phyloP scores from a whole-genome alignment of 148 eudicot species.

The Agrostemma githago region DNA sequence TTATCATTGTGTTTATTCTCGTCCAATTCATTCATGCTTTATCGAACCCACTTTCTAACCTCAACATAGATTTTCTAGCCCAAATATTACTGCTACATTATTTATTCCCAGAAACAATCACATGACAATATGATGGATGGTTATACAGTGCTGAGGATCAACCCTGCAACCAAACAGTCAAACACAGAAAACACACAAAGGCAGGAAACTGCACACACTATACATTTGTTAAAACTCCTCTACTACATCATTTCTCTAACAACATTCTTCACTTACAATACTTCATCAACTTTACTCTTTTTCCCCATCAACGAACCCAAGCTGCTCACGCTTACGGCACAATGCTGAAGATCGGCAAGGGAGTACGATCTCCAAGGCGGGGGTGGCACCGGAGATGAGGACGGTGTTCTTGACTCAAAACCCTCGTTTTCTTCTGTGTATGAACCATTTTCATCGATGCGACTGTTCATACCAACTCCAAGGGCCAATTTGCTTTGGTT shows the following conservation, averaged over 20 bases:
- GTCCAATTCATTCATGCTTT: no score
- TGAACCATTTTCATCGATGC: conserved; percentile 9
- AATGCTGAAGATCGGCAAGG: conserved; percentile 54
- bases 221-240: conserved; percentile 17
- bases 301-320: conserved; percentile 25
- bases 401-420: conserved; percentile 5
- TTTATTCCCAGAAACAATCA: background rate
- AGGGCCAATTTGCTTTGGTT: conserved; percentile 41
- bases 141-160: background rate
- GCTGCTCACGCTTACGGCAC: conserved; percentile 30
- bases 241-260: conserved; percentile 5
- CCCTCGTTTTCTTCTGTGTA: background rate
- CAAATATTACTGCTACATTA: background rate
- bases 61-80: background rate
- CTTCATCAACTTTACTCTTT: conserved; percentile 29
- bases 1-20: no score
- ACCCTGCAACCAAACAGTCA: background rate
- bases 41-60: no score
- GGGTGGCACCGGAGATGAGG: conserved; percentile 21
- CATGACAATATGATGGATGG: background rate
- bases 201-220: conserved; percentile 10
- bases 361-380: conserved; percentile 56
- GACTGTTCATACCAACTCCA: conserved; percentile 36
- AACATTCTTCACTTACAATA: conserved; percentile 19
- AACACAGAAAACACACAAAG: background rate